Base-by-base conservation (phyloP, 441 rosid species). In the Macaranga tanarius region DNA sequence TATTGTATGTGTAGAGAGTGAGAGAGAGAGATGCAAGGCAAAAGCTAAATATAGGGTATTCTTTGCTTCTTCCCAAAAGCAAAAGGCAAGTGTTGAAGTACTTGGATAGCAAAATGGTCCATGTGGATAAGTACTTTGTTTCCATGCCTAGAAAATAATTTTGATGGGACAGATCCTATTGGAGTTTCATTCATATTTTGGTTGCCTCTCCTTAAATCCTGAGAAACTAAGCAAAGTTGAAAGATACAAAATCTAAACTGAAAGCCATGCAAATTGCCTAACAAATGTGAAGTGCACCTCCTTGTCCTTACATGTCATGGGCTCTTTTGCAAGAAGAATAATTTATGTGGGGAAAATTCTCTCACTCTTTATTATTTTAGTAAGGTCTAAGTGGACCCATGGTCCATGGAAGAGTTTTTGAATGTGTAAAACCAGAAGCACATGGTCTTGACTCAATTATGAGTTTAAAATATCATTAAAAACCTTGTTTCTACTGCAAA, bases 281-380 rank as follows among this genome's bases (percentile, higher is more conserved):
- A 75, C 79, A 80, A 65, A 47, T 51, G 7, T 70, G 67, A 77
- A 62, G 58, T 63, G 5, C 57, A 17, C 73, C 69, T 66, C 34
- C 79, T 78, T 87, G 90, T 83, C 89, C 19, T 79, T 50, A 28
- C 60, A 54, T 74, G 67, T 60, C 38, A 76, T 86, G 80, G 84
- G 34, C 62, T 71, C 65, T 79, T 51, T n/a, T 42, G 2, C 57
- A 16, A 73, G 70, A 55, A 79, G 72, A 70, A 75, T 76, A 61
- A 52, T 69, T 67, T 5, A 10, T 72, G 38, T 76, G 22, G 23
- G 17, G 23, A 28, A 63, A 70, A 60, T 34, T 34, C 20, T 62
- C 45, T 66, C 38, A 3, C 5, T 50, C 57, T 60, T 42, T 31
- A n/a, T 72, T 34, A 23, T 52, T 52, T 55, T 67, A 77, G 68